Evolutionary conservation across 1,284 basidiomycete species (phyloP).

Genomic region (Boletus holoroseus): DNA sequence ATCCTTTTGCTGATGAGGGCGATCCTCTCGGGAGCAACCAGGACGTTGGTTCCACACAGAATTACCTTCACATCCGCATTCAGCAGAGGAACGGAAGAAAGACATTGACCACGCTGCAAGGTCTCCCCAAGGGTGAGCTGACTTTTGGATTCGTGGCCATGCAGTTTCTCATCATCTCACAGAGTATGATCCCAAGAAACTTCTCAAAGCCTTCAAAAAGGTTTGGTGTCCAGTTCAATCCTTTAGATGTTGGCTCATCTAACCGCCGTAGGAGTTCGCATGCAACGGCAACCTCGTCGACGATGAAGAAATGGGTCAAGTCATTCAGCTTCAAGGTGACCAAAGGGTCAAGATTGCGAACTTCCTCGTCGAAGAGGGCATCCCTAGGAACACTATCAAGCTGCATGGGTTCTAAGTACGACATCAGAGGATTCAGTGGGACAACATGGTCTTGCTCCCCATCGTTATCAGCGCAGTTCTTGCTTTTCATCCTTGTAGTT

Average conservation of each 20-base stretch:
- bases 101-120: constrained; percentile 97
- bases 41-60: constrained; percentile 77
- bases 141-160: constrained; percentile 9
- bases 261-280: constrained; percentile 78
- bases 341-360: constrained; percentile 88
- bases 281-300: constrained; percentile 98
- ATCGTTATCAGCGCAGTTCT: constrained; percentile 12
- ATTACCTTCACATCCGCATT: constrained; percentile 94
- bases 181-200: constrained; percentile 98
- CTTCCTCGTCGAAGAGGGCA: constrained; percentile 78
- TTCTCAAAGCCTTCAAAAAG: constrained; percentile 99
- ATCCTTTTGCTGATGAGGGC: constrained; percentile 91
- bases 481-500: constrained; percentile 18
- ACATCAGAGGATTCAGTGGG: constrained; percentile 3
- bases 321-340: constrained; percentile 99
- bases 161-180: constrained; percentile 18
- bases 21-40: constrained; percentile 70
- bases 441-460: constrained; percentile 6
- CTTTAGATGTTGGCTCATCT: constrained; percentile 1
- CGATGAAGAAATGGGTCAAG: constrained; percentile 94
- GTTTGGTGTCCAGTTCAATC: constrained; percentile 35
- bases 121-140: constrained; percentile 80
- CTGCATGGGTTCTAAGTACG: constrained; percentile 71
- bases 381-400: constrained; percentile 72
- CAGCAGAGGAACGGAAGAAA: constrained; percentile 99